phyloP scores from a whole-genome alignment of 108 stramenopile genomes.

The Cylindrotheca fusiformis region DNA sequence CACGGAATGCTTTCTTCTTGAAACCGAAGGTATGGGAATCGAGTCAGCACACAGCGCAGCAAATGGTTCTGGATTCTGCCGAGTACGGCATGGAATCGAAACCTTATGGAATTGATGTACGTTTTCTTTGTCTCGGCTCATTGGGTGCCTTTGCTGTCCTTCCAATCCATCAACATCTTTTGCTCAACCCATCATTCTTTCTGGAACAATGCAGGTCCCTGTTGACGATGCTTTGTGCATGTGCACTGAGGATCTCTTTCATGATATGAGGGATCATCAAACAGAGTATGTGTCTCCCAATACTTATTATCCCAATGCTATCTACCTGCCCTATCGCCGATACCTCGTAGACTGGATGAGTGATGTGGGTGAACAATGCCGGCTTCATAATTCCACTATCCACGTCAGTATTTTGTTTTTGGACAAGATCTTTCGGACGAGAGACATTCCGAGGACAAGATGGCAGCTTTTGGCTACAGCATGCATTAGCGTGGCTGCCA shows the following conservation, averaged over 20 bases:
- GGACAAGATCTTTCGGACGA: constrained; percentile 81
- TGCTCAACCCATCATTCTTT: no score
- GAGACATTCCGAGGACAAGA: constrained; percentile 67
- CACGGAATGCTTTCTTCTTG: no score
- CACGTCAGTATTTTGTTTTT: constrained; percentile 82
- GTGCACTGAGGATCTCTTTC: constrained; percentile 70
- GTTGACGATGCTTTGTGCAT: constrained; percentile 68
- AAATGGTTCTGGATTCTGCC: constrained; percentile 30
- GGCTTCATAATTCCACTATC: constrained; percentile 79
- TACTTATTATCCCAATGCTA: constrained; percentile 62
- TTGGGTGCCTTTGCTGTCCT: background rate
- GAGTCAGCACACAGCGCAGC: constrained; percentile 29
- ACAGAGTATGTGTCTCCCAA: constrained; percentile 73
- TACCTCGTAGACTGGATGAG: constrained; percentile 94
- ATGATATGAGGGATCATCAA: constrained; percentile 77
- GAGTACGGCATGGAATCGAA: constrained; percentile 39
- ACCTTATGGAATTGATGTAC: constrained; percentile 74
- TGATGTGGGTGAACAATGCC: constrained; percentile 84
- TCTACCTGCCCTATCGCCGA: constrained; percentile 83
- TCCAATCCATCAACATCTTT: background rate
- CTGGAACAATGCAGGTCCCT: constrained; percentile 38
- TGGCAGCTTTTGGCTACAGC: constrained; percentile 94
- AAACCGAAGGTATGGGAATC: constrained; percentile 49
- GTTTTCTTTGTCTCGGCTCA: constrained; percentile 14
- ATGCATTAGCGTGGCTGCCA: constrained; percentile 83